Conservation (phyloP, 176 grass and related monocot species). For the Sorghum bicolor region DNA sequence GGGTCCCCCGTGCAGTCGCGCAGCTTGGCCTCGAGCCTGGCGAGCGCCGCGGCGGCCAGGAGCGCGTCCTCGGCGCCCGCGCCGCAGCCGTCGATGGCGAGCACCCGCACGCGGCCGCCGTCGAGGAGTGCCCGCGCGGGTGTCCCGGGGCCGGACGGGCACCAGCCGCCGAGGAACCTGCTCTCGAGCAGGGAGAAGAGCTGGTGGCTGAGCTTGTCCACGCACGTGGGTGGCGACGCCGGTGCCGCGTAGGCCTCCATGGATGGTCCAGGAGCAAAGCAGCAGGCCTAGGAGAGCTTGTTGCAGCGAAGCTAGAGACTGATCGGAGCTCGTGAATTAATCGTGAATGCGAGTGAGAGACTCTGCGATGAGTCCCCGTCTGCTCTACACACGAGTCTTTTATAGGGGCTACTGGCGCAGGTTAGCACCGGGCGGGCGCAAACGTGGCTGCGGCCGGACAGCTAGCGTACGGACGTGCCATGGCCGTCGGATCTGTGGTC, state of each 20-base stretch:
- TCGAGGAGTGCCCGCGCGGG: not conserved
- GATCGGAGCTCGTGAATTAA: not conserved
- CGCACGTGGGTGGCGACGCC: slow-evolving; percentile 33
- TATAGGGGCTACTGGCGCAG: not conserved
- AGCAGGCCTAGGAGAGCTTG: not conserved
- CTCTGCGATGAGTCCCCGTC: not conserved
- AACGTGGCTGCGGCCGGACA: not conserved
- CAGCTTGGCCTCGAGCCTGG: slow-evolving; percentile 50
- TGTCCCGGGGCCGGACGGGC: slow-evolving; percentile 10
- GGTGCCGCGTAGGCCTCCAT: not conserved
- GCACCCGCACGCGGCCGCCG: slow-evolving; percentile 46
- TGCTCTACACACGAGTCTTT: not conserved
- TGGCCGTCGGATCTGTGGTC: not conserved
- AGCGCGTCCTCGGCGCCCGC: slow-evolving; percentile 43
- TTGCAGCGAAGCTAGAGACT: not conserved
- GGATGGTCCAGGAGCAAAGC: not conserved
- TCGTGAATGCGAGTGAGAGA: not conserved
- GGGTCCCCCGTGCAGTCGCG: slow-evolving; percentile 18
- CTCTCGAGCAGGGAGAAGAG: slow-evolving; percentile 63
- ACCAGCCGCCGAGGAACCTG: slow-evolving; percentile 43
- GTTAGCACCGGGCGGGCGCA: not conserved
- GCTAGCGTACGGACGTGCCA: not conserved
- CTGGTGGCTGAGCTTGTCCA: slow-evolving; percentile 59
- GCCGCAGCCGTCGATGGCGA: slow-evolving; percentile 65
- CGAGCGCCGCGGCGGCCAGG: slow-evolving; percentile 49